phyloP scores from a whole-genome alignment of 2,329 filamentous ascomycete genomes.

The Exophiala xenobiotica region DNA sequence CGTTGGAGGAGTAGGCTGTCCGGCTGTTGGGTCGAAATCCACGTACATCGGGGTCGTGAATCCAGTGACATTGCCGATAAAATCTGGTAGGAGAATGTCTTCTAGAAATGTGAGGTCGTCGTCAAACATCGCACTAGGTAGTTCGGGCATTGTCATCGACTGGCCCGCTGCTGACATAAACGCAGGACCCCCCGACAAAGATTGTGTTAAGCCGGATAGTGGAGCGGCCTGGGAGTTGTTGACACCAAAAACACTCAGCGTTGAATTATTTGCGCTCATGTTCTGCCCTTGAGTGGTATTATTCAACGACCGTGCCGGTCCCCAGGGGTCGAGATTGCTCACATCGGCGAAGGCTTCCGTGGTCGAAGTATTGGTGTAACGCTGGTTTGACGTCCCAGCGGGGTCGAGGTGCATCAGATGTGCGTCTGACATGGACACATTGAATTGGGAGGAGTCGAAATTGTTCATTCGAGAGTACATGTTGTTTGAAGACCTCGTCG shows the following conservation, averaged over 20 bases:
- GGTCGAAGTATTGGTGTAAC: neutral
- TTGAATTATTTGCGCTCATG: neutral
- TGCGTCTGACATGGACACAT: neutral
- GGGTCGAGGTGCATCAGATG: neutral
- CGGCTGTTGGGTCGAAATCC: neutral
- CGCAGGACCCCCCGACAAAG: neutral
- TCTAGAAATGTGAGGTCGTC: conserved; percentile 2
- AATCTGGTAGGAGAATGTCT: neutral
- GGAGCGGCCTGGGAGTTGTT: neutral
- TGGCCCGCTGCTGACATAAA: neutral
- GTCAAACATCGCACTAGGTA: neutral
- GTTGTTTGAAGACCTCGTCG: neutral
- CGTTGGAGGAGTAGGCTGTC: neutral
- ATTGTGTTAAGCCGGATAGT: neutral
- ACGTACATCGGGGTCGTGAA: neutral
- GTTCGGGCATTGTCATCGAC: neutral
- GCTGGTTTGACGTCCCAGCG: neutral
- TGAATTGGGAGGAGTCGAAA: neutral
- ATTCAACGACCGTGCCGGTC: neutral
- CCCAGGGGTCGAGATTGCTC: neutral
- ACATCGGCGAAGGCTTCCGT: neutral
- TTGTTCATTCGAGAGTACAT: neutral
- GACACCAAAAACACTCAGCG: neutral
- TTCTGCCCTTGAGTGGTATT: neutral
- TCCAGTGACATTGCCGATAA: neutral